Evolutionary conservation across 2,329 filamentous ascomycete species (phyloP), one percentile per base, ranked within the genome.

Genomic region (Microsporum canis): DNA sequence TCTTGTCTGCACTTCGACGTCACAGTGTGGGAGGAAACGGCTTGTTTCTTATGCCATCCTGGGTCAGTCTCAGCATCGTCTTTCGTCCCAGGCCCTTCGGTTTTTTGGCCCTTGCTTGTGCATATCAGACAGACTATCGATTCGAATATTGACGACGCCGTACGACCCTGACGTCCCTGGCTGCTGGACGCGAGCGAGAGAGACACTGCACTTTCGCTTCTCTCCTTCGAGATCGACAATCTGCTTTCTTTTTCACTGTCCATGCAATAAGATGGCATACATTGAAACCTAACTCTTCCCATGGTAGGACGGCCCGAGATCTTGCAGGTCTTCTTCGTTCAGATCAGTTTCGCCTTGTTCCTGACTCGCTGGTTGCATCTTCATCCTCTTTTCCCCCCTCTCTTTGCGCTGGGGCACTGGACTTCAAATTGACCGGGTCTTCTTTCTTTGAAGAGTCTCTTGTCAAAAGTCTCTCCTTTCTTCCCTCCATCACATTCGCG

Each of bases 271-370:
- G 51, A 55, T 55, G 49, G 33, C 51, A 55, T 34, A 55, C 51
- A 55, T 55, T 55, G 51, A 55, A 38, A 31, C 8, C 31, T 55
- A 55, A 23, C 43, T 23, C 43, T 27, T 5, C 43, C 17, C 43
- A 47, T 47, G 51, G 51, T 55, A 55, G 51, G 12, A 55, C 51
- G 51, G 51, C 51, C 51, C 51, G 51, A 55, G 31, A 55, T 55
- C 51, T 55, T 55, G 51, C 51, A 36, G 31, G 31, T 29, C 33
- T 55, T 23, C 17, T 43, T 36, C 51, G 31, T 55, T 36, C 12
- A 55, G 51, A 55, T 36, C 51, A 55, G 51, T 31, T 10, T 12
- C 17, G 17, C 10, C 45, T 14, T 31, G 45, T 51, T 51, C 45
- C 45, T 51, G 45, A 51, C 45, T 51, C 23, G 43, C 43, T 12